Conservation (phyloP, 345 rosid genomes). For the Euclidium syriacum region DNA sequence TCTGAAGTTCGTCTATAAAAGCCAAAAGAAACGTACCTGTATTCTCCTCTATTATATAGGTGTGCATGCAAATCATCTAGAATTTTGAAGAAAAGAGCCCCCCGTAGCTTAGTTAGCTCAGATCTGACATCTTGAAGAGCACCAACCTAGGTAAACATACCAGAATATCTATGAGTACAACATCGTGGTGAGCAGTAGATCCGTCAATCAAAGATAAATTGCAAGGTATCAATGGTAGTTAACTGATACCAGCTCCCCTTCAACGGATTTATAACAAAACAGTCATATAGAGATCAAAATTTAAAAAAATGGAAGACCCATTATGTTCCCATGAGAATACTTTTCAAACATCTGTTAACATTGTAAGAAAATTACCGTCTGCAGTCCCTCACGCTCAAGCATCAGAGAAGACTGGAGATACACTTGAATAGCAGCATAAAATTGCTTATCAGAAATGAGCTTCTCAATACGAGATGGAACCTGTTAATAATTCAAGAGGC, state of each 20-base stretch:
- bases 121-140: constrained; percentile 99
- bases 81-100: constrained; percentile 74
- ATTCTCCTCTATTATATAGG: constrained; percentile 94
- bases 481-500: constrained; percentile 42
- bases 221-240: constrained; percentile 1
- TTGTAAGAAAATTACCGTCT: constrained; percentile 50
- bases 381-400: constrained; percentile 99
- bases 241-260: constrained; percentile 7
- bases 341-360: background rate
- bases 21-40: constrained; percentile 49
- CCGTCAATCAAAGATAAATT: background rate
- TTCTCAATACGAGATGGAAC: constrained; percentile 87
- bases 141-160: constrained; percentile 62
- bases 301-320: constrained; percentile 13
- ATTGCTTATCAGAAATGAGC: constrained; percentile 81
- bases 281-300: constrained; percentile 3
- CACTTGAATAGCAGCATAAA: constrained; percentile 87
- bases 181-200: constrained; percentile 16
- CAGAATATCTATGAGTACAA: constrained; percentile 21
- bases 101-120: constrained; percentile 85
- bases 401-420: constrained; percentile 74
- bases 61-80: constrained; percentile 96
- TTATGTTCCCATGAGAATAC: constrained; percentile 8
- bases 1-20: background rate
- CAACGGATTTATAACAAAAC: background rate